Evolutionary conservation across 2,329 filamentous ascomycete genomes (phyloP), one percentile per base, ranked within the genome.

Genomic region (Graphilbum fragrans): DNA sequence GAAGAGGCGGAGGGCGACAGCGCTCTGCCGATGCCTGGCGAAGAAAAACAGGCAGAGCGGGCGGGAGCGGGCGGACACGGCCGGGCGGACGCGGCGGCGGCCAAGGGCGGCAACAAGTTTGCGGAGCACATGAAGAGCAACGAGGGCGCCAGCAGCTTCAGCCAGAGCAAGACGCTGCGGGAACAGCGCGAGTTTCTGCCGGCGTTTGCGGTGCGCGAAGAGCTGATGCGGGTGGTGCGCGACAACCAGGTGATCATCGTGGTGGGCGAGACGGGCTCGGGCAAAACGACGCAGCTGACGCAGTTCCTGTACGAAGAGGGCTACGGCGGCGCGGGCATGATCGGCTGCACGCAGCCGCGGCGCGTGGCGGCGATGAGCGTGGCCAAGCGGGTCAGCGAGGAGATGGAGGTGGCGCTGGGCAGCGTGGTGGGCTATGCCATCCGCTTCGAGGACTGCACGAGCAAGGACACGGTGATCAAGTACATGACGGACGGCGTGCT

Each of bases 401-500:
- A 98, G 64, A 98, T 98, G 93, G 85, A 94, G 51, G 87, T 94
- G 35, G 81, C 81, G 43, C 68, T 98, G 10, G 92, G 92, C 38
- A 80, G 82, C 43, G 74, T 81, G 1, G 93, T 98, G 31, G 92
- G 92, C 23, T 98, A 98, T 59, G 87, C 92, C 1, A 98, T 98
- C 57, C 87, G 92, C 41, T 98, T 98, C 54, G 92, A 98, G 57
- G 93, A 98, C 58, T 95, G 88, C 60, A 98, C 92, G 1, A 94
- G 86, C 66, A 86, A 87, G 51, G 83, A 96, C 44, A 98, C 92
- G 0, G 71, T 81, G 45, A 96, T 98, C 65, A 98, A 98, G 62
- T 98, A 98, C 60, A 95, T 98, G 88, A 98, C 92, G 0, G 93
- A 98, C 55, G 92, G 92, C 66, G 86, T 98, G 19, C 66, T 98